These are phyloP conservation scores for Larix kaempferi DNA, from an alignment of 75 land plant species.

Conservation along the genomic window DNA sequence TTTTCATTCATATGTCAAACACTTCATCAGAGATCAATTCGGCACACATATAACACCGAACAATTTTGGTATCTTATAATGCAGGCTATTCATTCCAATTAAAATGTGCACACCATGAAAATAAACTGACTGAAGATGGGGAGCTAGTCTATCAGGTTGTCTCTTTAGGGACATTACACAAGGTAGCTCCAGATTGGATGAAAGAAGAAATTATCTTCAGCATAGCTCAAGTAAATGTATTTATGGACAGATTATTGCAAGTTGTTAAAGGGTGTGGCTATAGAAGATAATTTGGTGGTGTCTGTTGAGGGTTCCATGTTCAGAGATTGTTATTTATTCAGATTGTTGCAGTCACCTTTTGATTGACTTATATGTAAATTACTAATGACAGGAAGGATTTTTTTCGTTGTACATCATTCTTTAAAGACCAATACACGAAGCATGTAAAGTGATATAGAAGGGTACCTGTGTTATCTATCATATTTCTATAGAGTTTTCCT, in stretches of 20 bases:
- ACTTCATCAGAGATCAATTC: background rate
- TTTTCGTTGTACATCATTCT: background rate
- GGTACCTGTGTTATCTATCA: background rate
- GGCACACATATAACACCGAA: background rate
- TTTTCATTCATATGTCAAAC: background rate
- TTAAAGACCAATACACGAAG: background rate
- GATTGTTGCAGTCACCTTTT: background rate
- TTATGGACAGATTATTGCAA: conserved; percentile 43
- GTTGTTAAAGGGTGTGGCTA: conserved; percentile 14
- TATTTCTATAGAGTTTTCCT: background rate
- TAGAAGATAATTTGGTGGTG: background rate
- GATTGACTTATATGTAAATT: background rate
- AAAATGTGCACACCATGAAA: conserved; percentile 22
- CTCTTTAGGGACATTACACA: conserved; percentile 59
- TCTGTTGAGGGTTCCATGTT: background rate
- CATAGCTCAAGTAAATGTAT: conserved; percentile 32
- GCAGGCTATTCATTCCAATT: conserved; percentile 60
- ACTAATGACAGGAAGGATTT: background rate
- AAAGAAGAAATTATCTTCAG: conserved; percentile 48
- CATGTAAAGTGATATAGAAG: background rate
- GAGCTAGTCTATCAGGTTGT: conserved; percentile 40
- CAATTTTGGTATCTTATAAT: background rate
- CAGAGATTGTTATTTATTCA: conserved; percentile 7
- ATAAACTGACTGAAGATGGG: conserved; percentile 8
- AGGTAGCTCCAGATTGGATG: conserved; percentile 62